A percentile compares a stretch with the other conserved stretches of the same genome.
Evolutionary conservation across 352 stramenopile genomes (phyloP).

Genomic region (Peronospora destructor): DNA sequence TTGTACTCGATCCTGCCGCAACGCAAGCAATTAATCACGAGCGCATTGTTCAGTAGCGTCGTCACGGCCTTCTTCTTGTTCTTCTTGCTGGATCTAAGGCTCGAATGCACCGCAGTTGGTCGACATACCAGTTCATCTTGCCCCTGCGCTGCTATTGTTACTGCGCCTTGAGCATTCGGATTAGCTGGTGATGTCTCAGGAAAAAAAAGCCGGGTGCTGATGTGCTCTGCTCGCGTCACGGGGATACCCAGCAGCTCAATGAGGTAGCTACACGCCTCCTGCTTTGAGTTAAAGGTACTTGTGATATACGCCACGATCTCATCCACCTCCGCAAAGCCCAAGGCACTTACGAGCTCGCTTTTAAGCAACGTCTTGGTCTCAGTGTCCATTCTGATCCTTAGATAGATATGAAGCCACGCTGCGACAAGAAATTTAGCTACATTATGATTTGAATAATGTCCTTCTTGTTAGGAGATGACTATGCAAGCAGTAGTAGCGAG

Average conservation of each 20-base stretch:
- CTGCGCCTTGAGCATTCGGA: not conserved
- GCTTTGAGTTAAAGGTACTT: conserved; percentile 36
- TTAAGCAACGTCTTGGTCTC: conserved; percentile 48
- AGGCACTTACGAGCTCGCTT: conserved; percentile 43
- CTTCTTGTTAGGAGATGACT: conserved; percentile 44
- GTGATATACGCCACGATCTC: conserved; percentile 59
- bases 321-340: conserved; percentile 66
- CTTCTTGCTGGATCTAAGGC: conserved; percentile 37
- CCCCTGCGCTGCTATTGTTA: not conserved
- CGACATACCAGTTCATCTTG: conserved; percentile 39
- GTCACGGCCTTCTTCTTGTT: conserved; percentile 28
- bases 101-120: conserved; percentile 36
- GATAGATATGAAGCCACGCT: not conserved
- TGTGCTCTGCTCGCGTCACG: conserved; percentile 35
- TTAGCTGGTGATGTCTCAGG: conserved; percentile 4
- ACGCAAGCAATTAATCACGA: conserved; percentile 65
- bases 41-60: conserved; percentile 40
- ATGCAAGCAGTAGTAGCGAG: conserved; percentile 30
- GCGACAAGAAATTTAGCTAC: conserved; percentile 4
- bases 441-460: conserved; percentile 27
- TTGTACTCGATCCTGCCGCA: conserved; percentile 69
- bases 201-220: conserved; percentile 42
- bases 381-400: conserved; percentile 17
- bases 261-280: conserved; percentile 51
- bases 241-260: conserved; percentile 62